phyloP scores from a whole-genome alignment of 169 alveolate species.

The Plasmodium knowlesi region DNA sequence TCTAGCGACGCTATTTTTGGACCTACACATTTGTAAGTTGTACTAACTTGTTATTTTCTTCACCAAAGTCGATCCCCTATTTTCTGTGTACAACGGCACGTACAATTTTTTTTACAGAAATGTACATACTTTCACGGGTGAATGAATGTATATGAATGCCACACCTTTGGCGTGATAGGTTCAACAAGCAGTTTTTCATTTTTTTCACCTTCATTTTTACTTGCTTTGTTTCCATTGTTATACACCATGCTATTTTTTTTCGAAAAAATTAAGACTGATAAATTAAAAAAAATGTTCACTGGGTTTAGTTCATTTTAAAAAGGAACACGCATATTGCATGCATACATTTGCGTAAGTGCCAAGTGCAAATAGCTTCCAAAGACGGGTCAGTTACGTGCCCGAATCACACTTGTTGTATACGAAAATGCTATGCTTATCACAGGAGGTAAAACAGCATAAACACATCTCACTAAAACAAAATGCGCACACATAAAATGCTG shows the following conservation, averaged over 20 bases:
- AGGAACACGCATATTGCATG: neutral
- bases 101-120: neutral
- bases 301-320: neutral
- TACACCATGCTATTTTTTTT: neutral
- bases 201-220: neutral
- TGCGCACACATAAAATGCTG: neutral
- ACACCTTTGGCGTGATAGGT: neutral
- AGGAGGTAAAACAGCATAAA: neutral
- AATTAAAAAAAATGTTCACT: neutral
- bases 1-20: neutral
- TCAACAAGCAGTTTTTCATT: neutral
- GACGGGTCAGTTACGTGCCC: neutral
- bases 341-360: neutral
- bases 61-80: neutral
- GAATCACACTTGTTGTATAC: neutral
- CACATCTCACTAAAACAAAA: slow-evolving; percentile 51
- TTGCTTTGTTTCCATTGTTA: neutral
- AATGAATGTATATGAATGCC: neutral
- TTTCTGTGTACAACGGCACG: neutral
- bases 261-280: neutral
- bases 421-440: neutral
- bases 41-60: neutral
- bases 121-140: neutral
- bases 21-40: neutral
- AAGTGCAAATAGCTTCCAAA: neutral